Base-by-base conservation (phyloP, 1,139 yeast genomes). In the Yamadazyma buinensis region DNA sequence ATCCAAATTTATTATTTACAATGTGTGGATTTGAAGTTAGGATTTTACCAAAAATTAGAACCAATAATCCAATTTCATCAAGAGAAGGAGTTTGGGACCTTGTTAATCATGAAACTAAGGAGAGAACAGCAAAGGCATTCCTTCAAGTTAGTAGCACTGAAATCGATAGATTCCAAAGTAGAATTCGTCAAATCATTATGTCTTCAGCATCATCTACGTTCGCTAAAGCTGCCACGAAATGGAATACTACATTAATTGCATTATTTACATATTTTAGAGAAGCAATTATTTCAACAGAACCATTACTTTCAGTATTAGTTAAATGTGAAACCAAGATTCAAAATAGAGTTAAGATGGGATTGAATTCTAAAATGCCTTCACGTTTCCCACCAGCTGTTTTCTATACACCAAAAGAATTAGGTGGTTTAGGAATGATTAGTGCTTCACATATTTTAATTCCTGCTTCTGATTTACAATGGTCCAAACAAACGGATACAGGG, bases 361-460 rank as follows among this genome's bases (percentile, higher is more conserved):
- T 94, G 41, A 94, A 94, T 52, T 90, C 97, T 7, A 94, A 94
- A 59, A 94, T 94, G 99, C 99, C 99, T 0, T 81, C 96, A 0
- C 72, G 99, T 35, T 94, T 94, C 61, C 99, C 99, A 3, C 99
- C 98, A 0, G 97, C 97, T 2, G 98, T 94, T 1, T 94, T 94
- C 48, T 94, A 94, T 54, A 87, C 98, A 0, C 98, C 98, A 0
- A 92, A 88, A 49, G 99, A 94, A 55, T 64, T 94, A 8, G 98
- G 99, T 34, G 99, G 99, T 25, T 64, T 94, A 30, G 98, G 98
- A 14, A 94, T 94, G 98, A 67, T 94, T 18, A 86, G 96, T 67
- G 97, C 97, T 0, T 86, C 96, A 12, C 98, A 94, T 56, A 86
- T 92, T 33, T 67, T 92, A 46, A 92, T 94, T 45, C 98, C 98